Percentiles rank a stretch among this genome's conserved stretches.
These are phyloP conservation scores for Pseudozyma hubeiensis DNA, from an alignment of 1,284 basidiomycete genomes.

Conservation along the genomic window DNA sequence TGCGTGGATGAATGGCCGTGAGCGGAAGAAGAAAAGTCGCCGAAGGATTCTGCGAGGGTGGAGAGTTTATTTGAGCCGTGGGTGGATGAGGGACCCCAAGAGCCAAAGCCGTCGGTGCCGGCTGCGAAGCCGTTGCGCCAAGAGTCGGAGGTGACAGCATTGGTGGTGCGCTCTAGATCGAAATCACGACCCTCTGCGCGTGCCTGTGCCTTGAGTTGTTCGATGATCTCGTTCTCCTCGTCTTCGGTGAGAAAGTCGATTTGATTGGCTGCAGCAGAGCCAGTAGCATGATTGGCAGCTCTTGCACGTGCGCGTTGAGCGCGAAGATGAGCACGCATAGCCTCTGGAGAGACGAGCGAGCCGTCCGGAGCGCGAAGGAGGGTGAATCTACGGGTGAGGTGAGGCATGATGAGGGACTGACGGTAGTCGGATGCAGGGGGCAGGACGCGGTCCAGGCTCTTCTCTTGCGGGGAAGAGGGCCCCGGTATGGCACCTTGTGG, in stretches of 20 bases:
- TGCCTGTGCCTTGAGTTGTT: constrained; percentile 55
- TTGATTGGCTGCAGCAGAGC: constrained; percentile 14
- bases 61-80: constrained; percentile 21
- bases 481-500: not conserved
- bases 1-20: constrained; percentile 6
- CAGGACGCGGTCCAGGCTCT: constrained; percentile 40
- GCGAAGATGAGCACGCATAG: constrained; percentile 60
- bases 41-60: constrained; percentile 41
- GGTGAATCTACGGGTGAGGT: constrained; percentile 62
- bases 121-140: constrained; percentile 40
- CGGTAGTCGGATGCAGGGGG: constrained; percentile 54
- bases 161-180: constrained; percentile 20
- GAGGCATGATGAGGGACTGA: constrained; percentile 64
- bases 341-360: constrained; percentile 60
- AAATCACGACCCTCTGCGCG: constrained; percentile 45
- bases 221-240: constrained; percentile 64
- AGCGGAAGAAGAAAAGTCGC: constrained; percentile 26
- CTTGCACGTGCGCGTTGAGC: constrained; percentile 60
- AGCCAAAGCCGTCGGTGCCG: constrained; percentile 59
- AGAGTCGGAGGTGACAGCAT: constrained; percentile 13
- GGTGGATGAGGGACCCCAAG: constrained; percentile 33
- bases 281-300: constrained; percentile 40
- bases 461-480: constrained; percentile 7
- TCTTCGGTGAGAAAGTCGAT: constrained; percentile 62
- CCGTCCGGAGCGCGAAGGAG: constrained; percentile 60